phyloP scores from a whole-genome alignment of 306 rosid genomes.

The Medicago truncatula region MtrunA17r5.0-ANR NC_053042.1:56488501-56489000 shows the following conservation, averaged over 20 bases:
- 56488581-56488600: too few relatives aligned
- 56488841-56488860: constrained; percentile 31
- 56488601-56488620: too few relatives aligned
- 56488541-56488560: too few relatives aligned
- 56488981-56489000: constrained; percentile 67
- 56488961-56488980: constrained; percentile 43
- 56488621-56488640: too few relatives aligned
- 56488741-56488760: neutral
- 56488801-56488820: constrained; percentile 8
- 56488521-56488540: too few relatives aligned
- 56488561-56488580: too few relatives aligned
- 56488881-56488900: neutral
- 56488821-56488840: constrained; percentile 45
- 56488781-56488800: constrained; percentile 8
- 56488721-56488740: neutral
- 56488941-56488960: constrained; percentile 19
- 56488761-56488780: neutral
- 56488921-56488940: constrained; percentile 29
- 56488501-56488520: too few relatives aligned
- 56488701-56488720: neutral
- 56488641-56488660: too few relatives aligned
- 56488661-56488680: too few relatives aligned
- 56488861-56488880: constrained; percentile 24
- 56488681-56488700: neutral
- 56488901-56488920: constrained; percentile 42